Percentiles rank a stretch among this genome's conserved stretches.
Conservation (phyloP, 2,329 filamentous ascomycete genomes). For the Talaromyces sp. region DNA sequence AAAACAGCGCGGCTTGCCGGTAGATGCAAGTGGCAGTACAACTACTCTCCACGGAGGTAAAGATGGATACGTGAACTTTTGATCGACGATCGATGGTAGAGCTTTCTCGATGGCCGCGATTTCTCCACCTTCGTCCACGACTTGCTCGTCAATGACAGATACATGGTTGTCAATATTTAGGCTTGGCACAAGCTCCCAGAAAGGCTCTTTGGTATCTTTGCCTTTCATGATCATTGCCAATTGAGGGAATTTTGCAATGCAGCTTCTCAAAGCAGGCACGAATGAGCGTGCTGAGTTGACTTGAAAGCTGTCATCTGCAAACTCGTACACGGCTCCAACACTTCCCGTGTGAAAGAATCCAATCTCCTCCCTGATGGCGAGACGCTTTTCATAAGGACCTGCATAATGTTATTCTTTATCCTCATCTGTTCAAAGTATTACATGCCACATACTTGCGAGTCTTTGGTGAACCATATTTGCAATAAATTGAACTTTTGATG, state of each 20-base stretch:
- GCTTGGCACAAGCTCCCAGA: not conserved
- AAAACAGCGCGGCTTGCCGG: not conserved
- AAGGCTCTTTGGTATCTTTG: constrained; percentile 2
- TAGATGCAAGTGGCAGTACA: not conserved
- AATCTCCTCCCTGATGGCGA: constrained; percentile 3
- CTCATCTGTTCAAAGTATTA: not conserved
- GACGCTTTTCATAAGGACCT: constrained; percentile 13
- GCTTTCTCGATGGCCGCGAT: not conserved
- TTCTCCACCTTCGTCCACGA: not conserved
- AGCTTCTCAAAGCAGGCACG: not conserved
- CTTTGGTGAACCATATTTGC: not conserved
- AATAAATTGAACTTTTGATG: too few species aligned
- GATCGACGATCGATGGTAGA: constrained; percentile 8
- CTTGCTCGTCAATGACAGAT: not conserved
- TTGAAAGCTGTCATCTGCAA: not conserved
- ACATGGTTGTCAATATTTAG: constrained; percentile 4
- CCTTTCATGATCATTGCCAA: not conserved
- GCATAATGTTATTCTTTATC: not conserved
- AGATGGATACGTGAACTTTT: not conserved
- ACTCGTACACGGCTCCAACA: constrained; percentile 11
- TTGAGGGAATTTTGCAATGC: not conserved
- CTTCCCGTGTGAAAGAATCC: constrained; percentile 1
- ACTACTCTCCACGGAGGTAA: constrained; percentile 1
- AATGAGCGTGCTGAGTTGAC: not conserved
- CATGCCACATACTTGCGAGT: not conserved